These are phyloP conservation scores for Elongisporangium anandrum DNA, from an alignment of 352 stramenopile genomes.

Conservation along the genomic window DNA sequence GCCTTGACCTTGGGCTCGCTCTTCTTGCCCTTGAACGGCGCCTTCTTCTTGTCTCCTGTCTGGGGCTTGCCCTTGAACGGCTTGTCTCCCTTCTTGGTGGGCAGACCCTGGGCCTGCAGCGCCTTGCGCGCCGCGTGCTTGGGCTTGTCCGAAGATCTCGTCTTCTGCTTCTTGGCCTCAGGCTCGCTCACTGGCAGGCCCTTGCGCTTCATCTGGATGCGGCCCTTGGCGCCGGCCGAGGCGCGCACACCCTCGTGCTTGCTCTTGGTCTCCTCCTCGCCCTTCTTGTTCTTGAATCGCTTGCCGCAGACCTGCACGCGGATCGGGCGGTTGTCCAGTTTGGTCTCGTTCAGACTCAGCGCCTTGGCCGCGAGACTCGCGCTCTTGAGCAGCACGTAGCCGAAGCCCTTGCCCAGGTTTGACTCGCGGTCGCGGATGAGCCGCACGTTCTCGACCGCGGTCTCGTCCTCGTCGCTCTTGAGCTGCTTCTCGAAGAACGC, in stretches of 20 bases:
- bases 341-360: slow-evolving; percentile 54
- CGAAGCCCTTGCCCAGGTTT: slow-evolving; percentile 90
- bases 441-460: slow-evolving; percentile 82
- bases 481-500: slow-evolving; percentile 74
- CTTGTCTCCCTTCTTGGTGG: not conserved
- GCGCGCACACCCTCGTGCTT: slow-evolving; percentile 60
- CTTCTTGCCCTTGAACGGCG: slow-evolving; percentile 9
- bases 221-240: slow-evolving; percentile 44
- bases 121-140: slow-evolving; percentile 55
- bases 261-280: slow-evolving; percentile 30
- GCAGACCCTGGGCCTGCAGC: slow-evolving; percentile 21
- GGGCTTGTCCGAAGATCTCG: slow-evolving; percentile 4
- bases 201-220: slow-evolving; percentile 68
- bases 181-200: not conserved
- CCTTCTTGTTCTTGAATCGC: slow-evolving; percentile 77
- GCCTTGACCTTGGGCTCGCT: slow-evolving; percentile 26
- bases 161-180: slow-evolving; percentile 7
- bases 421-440: slow-evolving; percentile 88
- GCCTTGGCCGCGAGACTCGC: slow-evolving; percentile 63
- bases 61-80: slow-evolving; percentile 18
- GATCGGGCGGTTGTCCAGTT: slow-evolving; percentile 66
- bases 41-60: slow-evolving; percentile 15
- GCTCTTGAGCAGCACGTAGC: slow-evolving; percentile 84
- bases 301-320: slow-evolving; percentile 81
- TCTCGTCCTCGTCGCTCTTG: slow-evolving; percentile 51